Conservation (phyloP, 768 basidiomycete genomes). For the Cantharellus anzutake region DNA sequence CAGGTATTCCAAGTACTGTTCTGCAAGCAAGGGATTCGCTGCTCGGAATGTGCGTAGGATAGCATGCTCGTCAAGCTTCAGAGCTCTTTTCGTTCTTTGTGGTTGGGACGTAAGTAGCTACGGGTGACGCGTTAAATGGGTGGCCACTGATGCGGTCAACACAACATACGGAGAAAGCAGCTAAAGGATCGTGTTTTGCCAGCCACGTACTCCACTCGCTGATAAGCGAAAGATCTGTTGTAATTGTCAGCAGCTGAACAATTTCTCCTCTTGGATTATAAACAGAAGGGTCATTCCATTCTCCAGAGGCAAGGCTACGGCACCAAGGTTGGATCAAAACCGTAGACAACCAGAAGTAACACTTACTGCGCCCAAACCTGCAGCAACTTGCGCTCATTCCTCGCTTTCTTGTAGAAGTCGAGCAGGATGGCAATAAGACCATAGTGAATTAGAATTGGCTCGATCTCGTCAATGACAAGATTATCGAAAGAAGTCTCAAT, state of each 20-base stretch:
- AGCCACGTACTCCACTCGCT: conserved; percentile 75
- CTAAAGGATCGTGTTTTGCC: conserved; percentile 42
- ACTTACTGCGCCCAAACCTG: conserved; percentile 50
- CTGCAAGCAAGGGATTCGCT: conserved; percentile 40
- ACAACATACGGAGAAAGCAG: conserved; percentile 42
- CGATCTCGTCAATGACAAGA: conserved; percentile 42
- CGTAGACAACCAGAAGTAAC: background rate
- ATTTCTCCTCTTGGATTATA: conserved; percentile 41
- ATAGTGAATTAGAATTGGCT: conserved; percentile 29
- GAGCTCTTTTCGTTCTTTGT: conserved; percentile 31
- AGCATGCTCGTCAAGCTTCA: conserved; percentile 39
- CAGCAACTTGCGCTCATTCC: conserved; percentile 41
- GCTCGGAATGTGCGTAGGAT: conserved; percentile 37
- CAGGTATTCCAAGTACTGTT: conserved; percentile 62
- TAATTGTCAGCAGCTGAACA: conserved; percentile 34
- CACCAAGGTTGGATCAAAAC: too few relatives aligned
- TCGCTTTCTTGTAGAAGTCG: conserved; percentile 36
- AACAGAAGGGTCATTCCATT: conserved; percentile 43
- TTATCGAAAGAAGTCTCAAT: conserved; percentile 32
- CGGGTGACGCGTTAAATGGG: background rate
- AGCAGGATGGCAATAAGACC: conserved; percentile 44
- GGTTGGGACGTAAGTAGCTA: conserved; percentile 38
- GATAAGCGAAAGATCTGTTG: conserved; percentile 38
- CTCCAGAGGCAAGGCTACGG: conserved; percentile 16
- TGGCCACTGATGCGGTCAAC: background rate